Conservation (phyloP, 768 basidiomycete species). For the Psilocybe cyanescens region DNA sequence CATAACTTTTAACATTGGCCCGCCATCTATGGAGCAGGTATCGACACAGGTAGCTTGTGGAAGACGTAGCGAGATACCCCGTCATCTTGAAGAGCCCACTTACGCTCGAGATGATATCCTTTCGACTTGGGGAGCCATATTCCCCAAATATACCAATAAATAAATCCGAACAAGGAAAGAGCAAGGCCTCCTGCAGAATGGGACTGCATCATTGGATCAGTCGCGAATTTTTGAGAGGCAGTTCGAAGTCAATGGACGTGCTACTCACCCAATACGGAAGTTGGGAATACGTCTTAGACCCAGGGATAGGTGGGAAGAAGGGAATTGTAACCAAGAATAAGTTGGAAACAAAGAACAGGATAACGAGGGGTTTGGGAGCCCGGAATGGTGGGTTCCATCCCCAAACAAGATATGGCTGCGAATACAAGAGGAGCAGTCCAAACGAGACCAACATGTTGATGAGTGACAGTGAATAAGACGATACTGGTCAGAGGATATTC, state of each 20-base stretch:
- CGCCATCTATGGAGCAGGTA: not conserved
- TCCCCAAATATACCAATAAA: slow-evolving; percentile 62
- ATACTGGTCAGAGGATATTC: slow-evolving; percentile 39
- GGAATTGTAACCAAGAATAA: slow-evolving; percentile 66
- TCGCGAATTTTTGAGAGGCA: not conserved
- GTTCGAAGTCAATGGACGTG: not conserved
- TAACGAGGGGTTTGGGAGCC: slow-evolving; percentile 49
- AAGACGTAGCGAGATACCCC: slow-evolving; percentile 62
- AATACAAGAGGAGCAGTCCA: slow-evolving; percentile 67
- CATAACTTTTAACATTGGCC: no score
- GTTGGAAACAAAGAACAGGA: slow-evolving; percentile 67
- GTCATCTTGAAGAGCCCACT: slow-evolving; percentile 54
- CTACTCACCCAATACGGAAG: slow-evolving; percentile 74
- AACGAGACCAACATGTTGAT: slow-evolving; percentile 64
- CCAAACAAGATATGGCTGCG: slow-evolving; percentile 41
- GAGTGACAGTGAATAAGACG: slow-evolving; percentile 58
- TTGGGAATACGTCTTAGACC: slow-evolving; percentile 52
- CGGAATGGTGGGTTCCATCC: slow-evolving; percentile 71
- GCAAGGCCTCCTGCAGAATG: slow-evolving; percentile 52
- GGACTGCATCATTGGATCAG: slow-evolving; percentile 33
- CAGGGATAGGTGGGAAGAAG: slow-evolving; percentile 61
- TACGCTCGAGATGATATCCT: slow-evolving; percentile 53
- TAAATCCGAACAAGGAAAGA: slow-evolving; percentile 50
- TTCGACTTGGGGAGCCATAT: slow-evolving; percentile 50
- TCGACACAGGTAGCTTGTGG: slow-evolving; percentile 34